Percentiles rank a stretch among this genome's conserved stretches.
phyloP scores from a whole-genome alignment of 768 basidiomycete species.

The Lentinus tigrinus region DNA sequence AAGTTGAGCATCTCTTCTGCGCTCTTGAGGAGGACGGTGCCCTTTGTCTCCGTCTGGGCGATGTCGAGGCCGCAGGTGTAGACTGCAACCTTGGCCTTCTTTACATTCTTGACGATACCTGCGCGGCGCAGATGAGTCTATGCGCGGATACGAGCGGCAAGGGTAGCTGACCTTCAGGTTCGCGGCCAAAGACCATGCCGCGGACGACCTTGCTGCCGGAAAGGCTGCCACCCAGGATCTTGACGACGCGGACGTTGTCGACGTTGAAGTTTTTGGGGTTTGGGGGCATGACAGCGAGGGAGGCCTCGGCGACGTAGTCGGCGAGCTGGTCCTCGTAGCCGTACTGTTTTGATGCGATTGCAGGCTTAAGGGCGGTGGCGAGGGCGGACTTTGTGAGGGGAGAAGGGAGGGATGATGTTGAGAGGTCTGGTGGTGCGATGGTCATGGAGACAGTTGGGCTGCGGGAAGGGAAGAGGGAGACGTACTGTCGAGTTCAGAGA shows the following conservation, averaged over 20 bases:
- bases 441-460: neutral
- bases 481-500: constrained; percentile 89
- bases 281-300: constrained; percentile 85
- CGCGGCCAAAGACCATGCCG: constrained; percentile 97
- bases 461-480: constrained; percentile 19
- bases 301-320: constrained; percentile 87
- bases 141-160: no score
- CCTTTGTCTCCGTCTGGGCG: constrained; percentile 98
- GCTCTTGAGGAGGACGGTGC: constrained; percentile 93
- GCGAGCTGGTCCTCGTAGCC: constrained; percentile 86
- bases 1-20: constrained; percentile 98
- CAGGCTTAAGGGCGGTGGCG: constrained; percentile 76
- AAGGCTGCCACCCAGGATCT: constrained; percentile 96
- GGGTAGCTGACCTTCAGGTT: constrained; percentile 77
- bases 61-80: constrained; percentile 92
- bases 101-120: constrained; percentile 83
- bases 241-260: constrained; percentile 96
- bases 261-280: constrained; percentile 95
- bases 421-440: constrained; percentile 49
- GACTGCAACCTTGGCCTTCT: constrained; percentile 90
- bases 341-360: constrained; percentile 97
- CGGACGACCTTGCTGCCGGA: constrained; percentile 82
- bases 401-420: constrained; percentile 64
- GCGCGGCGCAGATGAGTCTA: neutral
- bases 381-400: constrained; percentile 73